Evolutionary conservation across 1,139 yeast genomes (phyloP).

Genomic region (Suhomyces choctaworum): DNA sequence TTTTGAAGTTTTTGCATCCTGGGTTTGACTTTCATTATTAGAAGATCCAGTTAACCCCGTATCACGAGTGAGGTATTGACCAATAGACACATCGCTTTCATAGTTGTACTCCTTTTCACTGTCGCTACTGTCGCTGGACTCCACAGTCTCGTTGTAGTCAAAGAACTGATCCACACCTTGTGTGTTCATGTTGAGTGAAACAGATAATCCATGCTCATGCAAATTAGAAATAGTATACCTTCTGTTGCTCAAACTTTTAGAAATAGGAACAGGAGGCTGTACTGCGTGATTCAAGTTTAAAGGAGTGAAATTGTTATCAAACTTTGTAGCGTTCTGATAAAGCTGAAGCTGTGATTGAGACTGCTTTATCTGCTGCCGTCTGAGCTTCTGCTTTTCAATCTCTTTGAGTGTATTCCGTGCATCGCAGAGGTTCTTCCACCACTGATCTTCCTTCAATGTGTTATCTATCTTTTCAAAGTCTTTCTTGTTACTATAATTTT

Average conservation of each 20-base stretch:
- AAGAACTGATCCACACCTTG: slow-evolving; percentile 29
- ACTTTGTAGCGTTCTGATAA: slow-evolving; percentile 3
- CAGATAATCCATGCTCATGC: slow-evolving; percentile 72
- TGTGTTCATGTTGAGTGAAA: slow-evolving; percentile 67
- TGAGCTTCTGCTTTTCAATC: slow-evolving; percentile 29
- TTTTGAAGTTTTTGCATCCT: neutral
- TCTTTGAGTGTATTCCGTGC: slow-evolving; percentile 51
- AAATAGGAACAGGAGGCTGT: slow-evolving; percentile 7
- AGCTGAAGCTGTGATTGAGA: slow-evolving; percentile 6
- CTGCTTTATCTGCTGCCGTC: slow-evolving; percentile 11
- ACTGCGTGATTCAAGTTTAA: slow-evolving; percentile 24
- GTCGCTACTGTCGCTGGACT: slow-evolving; percentile 28
- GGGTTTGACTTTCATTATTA: neutral
- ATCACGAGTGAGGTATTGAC: neutral
- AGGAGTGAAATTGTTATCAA: slow-evolving; percentile 23
- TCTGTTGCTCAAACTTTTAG: slow-evolving; percentile 28
- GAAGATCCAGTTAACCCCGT: neutral
- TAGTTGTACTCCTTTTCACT: slow-evolving; percentile 27
- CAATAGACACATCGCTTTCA: slow-evolving; percentile 14
- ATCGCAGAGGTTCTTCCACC: slow-evolving; percentile 68
- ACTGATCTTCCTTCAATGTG: slow-evolving; percentile 40
- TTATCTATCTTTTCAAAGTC: slow-evolving; percentile 36
- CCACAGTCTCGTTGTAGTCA: slow-evolving; percentile 26
- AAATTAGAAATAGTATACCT: slow-evolving; percentile 56
- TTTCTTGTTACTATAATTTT: slow-evolving; percentile 27